Conservation (phyloP, 768 basidiomycete genomes). For the Gymnopilus dilepis region DNA sequence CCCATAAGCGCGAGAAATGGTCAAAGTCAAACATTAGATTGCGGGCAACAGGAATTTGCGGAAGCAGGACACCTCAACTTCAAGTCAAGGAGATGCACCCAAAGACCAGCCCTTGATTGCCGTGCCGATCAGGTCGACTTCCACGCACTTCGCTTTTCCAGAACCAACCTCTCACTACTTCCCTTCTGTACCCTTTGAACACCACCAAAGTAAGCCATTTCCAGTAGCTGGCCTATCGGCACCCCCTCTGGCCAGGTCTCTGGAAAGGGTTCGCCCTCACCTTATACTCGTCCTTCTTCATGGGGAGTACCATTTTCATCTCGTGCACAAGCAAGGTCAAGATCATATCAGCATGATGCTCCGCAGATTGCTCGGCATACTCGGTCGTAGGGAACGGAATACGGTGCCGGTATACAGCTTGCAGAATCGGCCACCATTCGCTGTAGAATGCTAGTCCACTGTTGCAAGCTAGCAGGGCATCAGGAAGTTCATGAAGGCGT, state of each 20-base stretch:
- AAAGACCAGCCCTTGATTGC: background rate
- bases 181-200: background rate
- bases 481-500: too few relatives aligned
- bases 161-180: background rate
- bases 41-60: too few relatives aligned
- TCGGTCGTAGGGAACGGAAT: slow-evolving; percentile 2
- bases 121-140: background rate
- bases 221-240: background rate
- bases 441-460: background rate
- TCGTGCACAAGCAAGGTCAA: background rate
- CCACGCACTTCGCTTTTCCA: background rate
- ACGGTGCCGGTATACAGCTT: background rate
- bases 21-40: too few relatives aligned
- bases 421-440: background rate
- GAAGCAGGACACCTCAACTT: background rate
- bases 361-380: slow-evolving; percentile 1
- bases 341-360: background rate
- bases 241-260: background rate
- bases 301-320: background rate
- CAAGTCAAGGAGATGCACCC: background rate
- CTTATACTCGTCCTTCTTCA: background rate
- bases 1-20: too few relatives aligned
- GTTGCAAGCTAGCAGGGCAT: background rate
- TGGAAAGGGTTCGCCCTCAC: background rate
- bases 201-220: slow-evolving; percentile 2